Base-by-base conservation (phyloP, 2,329 filamentous ascomycete genomes). In the Fusarium sp. region DNA sequence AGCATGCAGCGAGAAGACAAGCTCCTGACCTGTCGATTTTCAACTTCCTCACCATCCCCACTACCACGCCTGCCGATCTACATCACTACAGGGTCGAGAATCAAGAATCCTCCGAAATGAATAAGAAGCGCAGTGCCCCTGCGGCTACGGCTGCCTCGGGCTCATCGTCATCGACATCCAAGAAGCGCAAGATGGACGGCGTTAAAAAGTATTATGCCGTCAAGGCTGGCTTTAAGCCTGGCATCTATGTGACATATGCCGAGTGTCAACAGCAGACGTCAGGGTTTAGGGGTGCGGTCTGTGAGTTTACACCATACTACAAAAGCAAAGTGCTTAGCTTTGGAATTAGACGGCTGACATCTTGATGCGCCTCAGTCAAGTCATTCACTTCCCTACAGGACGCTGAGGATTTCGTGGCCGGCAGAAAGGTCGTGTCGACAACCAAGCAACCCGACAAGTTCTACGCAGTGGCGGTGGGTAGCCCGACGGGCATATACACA, bases 371-470 rank as follows among this genome's bases (percentile, higher is more conserved):
- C 41, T 28, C 65, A 96, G 94, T 92, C 84, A 95, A 96, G 82
- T 94, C 92, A 2, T 98, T 97, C 77, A 82, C 86, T 10, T 89
- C 87, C 1, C 83, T 87, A 62, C 87, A 90, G 67, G 94, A 97
- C 64, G 95, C 95, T n/a, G 88, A 92, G 74, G 89, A 89, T 2
- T 98, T 93, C 77, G 85, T 94, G 28, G 89, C 87, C 1, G 92
- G 93, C 48, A 87, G 86, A 70, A 75, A 78, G 28, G 75, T 78
- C 7, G 76, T 80, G 15, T 75, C 81, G 18, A 75, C 82, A 23
- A 78, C 82, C 41, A 73, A 81, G 50, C 78, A 83, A 63, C 81
- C 84, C 47, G 76, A 82, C 52, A 84, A 82, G 51, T 91, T 86
- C 78, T 91, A 91, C 74, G 89, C 85, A 4, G 88, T 91, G 7